phyloP scores from a whole-genome alignment of 2,329 filamentous ascomycete species.

The Ophiocordyceps camponoti-rufipedis region DNA sequence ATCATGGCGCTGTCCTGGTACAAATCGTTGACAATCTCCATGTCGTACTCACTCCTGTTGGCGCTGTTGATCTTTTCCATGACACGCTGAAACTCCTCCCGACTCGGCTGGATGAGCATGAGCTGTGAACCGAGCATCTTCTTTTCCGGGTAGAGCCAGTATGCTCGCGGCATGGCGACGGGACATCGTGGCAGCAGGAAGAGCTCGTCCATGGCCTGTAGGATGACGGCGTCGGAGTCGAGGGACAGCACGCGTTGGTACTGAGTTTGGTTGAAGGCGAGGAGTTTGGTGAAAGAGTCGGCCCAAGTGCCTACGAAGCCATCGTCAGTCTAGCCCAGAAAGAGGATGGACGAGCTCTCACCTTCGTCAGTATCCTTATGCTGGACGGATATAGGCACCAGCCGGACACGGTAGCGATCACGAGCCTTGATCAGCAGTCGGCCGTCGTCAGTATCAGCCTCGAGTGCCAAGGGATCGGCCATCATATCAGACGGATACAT shows the following conservation, averaged over 20 bases:
- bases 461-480: conserved; percentile 11
- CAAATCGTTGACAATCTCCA: conserved; percentile 48
- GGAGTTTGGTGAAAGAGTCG: conserved; percentile 47
- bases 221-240: conserved; percentile 45
- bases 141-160: conserved; percentile 42
- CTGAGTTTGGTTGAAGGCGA: conserved; percentile 48
- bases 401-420: conserved; percentile 24
- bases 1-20: conserved; percentile 40
- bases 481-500: conserved; percentile 25
- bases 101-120: conserved; percentile 39
- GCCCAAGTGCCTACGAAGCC: conserved; percentile 33
- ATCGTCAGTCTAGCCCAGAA: neutral
- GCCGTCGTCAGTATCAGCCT: conserved; percentile 10
- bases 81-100: conserved; percentile 25
- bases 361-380: conserved; percentile 13
- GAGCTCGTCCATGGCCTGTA: conserved; percentile 49
- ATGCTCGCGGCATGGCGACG: conserved; percentile 52
- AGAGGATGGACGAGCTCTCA: neutral
- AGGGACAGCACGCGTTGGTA: conserved; percentile 31
- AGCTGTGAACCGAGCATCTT: conserved; percentile 38
- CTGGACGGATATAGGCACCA: conserved; percentile 23
- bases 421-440: conserved; percentile 21
- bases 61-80: conserved; percentile 9
- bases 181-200: conserved; percentile 44
- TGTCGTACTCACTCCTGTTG: conserved; percentile 32